Evolutionary conservation across 805 yeast genomes (phyloP).

Genomic region (Candida vartiovaarae): DNA sequence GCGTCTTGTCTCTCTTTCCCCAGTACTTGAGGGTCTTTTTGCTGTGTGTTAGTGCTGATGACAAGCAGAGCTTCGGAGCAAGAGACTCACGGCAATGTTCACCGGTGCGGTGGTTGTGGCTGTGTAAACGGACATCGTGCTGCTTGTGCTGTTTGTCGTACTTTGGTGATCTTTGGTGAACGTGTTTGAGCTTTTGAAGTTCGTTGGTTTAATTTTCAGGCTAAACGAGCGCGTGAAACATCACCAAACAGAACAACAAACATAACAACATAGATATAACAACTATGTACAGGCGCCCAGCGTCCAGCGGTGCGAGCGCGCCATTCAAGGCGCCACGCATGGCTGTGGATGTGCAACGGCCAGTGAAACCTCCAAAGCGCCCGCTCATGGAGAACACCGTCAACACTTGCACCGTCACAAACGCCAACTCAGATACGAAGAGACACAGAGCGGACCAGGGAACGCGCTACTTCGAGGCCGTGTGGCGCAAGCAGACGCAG

Average conservation of each 20-base stretch:
- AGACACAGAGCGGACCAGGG: no score
- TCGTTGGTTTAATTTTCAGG: neutral
- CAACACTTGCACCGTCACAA: no score
- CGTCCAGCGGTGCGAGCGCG: constrained; percentile 3
- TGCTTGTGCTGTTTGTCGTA: neutral
- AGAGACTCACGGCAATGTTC: constrained; percentile 77
- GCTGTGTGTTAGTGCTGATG: neutral
- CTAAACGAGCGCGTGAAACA: neutral
- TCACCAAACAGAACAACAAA: no score
- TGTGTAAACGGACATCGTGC: constrained; percentile 43
- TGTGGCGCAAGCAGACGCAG: constrained; percentile 52
- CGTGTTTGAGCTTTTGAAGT: neutral
- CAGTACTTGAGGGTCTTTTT: constrained; percentile 84
- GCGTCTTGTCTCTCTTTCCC: constrained; percentile 90
- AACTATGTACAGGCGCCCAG: constrained; percentile 8
- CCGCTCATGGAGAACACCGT: neutral
- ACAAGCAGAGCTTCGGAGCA: neutral
- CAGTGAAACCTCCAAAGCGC: neutral
- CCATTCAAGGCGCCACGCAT: constrained; percentile 15
- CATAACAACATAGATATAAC: no score
- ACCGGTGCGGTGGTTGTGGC: constrained; percentile 96
- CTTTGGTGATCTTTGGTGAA: no score
- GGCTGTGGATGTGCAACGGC: constrained; percentile 1
- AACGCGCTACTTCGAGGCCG: constrained; percentile 18
- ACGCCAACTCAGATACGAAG: no score